Evolutionary conservation across 352 stramenopile genomes (phyloP).

Genomic region (Aphanomyces cochlioides): DNA sequence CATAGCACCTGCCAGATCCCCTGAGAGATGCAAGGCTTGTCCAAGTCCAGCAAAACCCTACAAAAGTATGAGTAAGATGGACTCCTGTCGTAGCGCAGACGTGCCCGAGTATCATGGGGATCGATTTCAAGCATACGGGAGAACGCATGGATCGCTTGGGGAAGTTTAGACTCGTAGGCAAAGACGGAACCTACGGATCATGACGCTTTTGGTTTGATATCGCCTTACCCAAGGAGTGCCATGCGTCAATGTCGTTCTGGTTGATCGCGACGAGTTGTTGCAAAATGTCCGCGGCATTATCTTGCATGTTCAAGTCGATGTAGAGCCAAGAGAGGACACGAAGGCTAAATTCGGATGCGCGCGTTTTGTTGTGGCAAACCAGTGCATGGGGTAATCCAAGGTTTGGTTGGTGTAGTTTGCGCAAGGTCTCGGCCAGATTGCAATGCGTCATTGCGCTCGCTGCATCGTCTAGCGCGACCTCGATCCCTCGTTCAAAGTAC

Average conservation of each 20-base stretch:
- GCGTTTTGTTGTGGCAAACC: neutral
- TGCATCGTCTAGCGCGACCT: neutral
- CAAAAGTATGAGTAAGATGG: neutral
- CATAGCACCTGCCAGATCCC: neutral
- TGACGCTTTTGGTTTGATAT: neutral
- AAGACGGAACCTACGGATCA: neutral
- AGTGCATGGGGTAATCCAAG: neutral
- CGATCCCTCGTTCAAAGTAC: slow-evolving; percentile 20
- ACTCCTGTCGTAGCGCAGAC: no score
- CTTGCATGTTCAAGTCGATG: neutral
- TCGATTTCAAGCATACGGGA: neutral
- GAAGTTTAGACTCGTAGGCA: neutral
- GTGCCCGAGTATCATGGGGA: neutral
- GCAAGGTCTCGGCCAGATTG: slow-evolving; percentile 25
- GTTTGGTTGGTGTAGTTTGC: neutral
- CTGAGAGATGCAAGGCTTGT: neutral
- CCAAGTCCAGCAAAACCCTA: slow-evolving; percentile 14
- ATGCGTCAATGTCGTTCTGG: neutral
- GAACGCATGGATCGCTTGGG: neutral
- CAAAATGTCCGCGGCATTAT: neutral
- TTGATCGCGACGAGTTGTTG: neutral
- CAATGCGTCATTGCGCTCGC: slow-evolving; percentile 7
- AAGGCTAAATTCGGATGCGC: slow-evolving; percentile 11
- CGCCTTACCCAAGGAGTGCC: neutral
- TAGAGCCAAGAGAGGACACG: slow-evolving; percentile 10